Base-by-base conservation (phyloP, 441 rosid species). In the Pelargonium cotyledonis region DNA sequence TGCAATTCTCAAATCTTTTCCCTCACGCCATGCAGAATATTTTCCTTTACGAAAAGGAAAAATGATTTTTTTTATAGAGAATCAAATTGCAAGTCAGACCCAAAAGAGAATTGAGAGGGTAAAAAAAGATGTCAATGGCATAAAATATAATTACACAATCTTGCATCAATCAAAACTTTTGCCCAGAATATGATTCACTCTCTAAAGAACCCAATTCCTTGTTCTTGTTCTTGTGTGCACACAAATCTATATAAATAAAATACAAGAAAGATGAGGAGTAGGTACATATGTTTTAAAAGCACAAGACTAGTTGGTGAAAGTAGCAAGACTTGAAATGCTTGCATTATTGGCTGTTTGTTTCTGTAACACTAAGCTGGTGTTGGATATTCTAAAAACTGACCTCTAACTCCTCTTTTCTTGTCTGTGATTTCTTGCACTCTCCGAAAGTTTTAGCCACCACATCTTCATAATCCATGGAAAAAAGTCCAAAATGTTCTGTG, bases 181-280 rank as follows among this genome's bases (percentile, higher is more conserved):
- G n/a, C n/a, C n/a, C n/a, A 76, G 79, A 85, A 80, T 68, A 74
- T 71, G 82, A 79, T 43, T 43, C 47, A 43, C 47, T 43, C 2
- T 43, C 47, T 7, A 8, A 72, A 76, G 90, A 82, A 85, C 82
- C 83, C 65, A 72, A 81, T 87, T 83, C 86, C 73, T 65, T 72
- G 5, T 58, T 35, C 40, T 35, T 35, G 40, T 35, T 35, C 40
- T 35, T 35, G 40, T 35, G 40, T 5, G 40, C 40, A 83, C 86
- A 79, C 82, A 74, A 69, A 62, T 72, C 75, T 41, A 16, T 55
- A 53, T 16, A 60, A 71, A 73, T 63, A 73, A 70, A 64, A 69
- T 74, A 57, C 80, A 78, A 79, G 79, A 69, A 79, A 79, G 74
- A 74, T 66, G 8, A 66, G 71, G 69, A 71, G 83, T 81, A 77